Percentiles rank a stretch among this genome's conserved stretches.
phyloP scores from a whole-genome alignment of 345 rosid genomes.

The Mangifera indica region DNA sequence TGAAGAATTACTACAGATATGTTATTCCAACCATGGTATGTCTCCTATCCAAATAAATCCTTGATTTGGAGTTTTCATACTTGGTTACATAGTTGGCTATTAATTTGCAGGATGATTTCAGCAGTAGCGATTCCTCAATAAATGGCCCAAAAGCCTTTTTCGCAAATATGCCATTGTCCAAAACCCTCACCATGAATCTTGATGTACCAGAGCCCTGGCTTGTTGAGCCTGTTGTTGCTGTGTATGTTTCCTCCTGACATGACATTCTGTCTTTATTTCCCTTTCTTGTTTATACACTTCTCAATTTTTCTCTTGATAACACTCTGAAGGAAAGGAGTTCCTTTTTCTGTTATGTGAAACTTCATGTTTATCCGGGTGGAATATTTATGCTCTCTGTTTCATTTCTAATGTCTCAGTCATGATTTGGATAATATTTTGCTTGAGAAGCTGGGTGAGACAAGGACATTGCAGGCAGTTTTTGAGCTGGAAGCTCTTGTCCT shows the following conservation, averaged over 20 bases:
- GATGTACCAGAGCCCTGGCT: constrained; percentile 99
- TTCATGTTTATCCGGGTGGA: not conserved
- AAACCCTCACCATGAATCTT: constrained; percentile 99
- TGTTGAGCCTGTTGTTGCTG: constrained; percentile 91
- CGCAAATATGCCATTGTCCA: constrained; percentile 95
- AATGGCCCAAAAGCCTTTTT: constrained; percentile 95
- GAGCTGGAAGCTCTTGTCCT: constrained; percentile 98
- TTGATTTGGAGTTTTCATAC: constrained; percentile 21
- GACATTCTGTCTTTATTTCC: not conserved
- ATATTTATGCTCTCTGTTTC: constrained; percentile 25
- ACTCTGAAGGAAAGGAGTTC: constrained; percentile 7
- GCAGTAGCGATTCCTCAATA: constrained; percentile 59
- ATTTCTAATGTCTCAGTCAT: constrained; percentile 55
- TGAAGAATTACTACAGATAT: constrained; percentile 97
- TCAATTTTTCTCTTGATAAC: not conserved
- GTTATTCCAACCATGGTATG: constrained; percentile 83
- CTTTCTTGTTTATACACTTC: not conserved
- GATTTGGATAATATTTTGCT: constrained; percentile 97
- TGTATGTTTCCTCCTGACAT: constrained; percentile 55
- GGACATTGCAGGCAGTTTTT: constrained; percentile 94
- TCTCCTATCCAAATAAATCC: constrained; percentile 21
- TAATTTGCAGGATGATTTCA: constrained; percentile 86
- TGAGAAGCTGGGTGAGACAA: constrained; percentile 94
- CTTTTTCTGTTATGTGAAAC: not conserved
- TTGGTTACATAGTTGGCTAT: constrained; percentile 28